Conservation (phyloP, 2,329 filamentous ascomycete genomes). For the Xylaria arbuscula region DNA sequence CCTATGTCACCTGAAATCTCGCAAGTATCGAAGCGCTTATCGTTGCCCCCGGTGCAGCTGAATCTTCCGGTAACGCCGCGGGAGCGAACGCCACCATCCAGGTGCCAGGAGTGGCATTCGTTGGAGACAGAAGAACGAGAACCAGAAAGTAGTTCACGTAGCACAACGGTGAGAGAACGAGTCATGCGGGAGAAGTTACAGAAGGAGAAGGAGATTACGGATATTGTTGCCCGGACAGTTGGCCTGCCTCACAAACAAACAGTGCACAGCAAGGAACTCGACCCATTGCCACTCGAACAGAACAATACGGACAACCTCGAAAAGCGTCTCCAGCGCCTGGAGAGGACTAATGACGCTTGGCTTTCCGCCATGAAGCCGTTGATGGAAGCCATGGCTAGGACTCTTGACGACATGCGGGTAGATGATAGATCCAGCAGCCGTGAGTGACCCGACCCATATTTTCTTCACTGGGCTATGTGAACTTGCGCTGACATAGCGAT, state of each 20-base stretch:
- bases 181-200: constrained; percentile 40
- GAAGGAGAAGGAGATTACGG: constrained; percentile 42
- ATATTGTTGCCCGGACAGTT: constrained; percentile 41
- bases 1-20: constrained; percentile 34
- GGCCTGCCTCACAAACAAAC: constrained; percentile 27
- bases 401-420: constrained; percentile 38
- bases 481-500: constrained; percentile 9
- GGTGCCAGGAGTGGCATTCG: constrained; percentile 31
- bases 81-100: constrained; percentile 19
- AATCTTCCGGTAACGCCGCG: constrained; percentile 11
- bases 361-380: constrained; percentile 40
- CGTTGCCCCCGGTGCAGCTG: constrained; percentile 34
- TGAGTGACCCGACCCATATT: constrained; percentile 21
- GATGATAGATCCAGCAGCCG: constrained; percentile 34
- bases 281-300: constrained; percentile 18
- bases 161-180: constrained; percentile 35
- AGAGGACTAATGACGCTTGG: constrained; percentile 41
- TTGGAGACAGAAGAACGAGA: constrained; percentile 22
- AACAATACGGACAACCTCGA: constrained; percentile 36
- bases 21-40: constrained; percentile 32
- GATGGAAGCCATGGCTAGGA: constrained; percentile 38
- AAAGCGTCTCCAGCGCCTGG: constrained; percentile 37
- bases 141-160: constrained; percentile 29
- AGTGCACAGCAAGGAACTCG: constrained; percentile 9
- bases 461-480: background rate